A percentile compares a stretch with the other conserved stretches of the same genome.
These are phyloP conservation scores for Posidonia oceanica DNA, from an alignment of 116 monocot genomes.

Conservation along the genomic window DNA sequence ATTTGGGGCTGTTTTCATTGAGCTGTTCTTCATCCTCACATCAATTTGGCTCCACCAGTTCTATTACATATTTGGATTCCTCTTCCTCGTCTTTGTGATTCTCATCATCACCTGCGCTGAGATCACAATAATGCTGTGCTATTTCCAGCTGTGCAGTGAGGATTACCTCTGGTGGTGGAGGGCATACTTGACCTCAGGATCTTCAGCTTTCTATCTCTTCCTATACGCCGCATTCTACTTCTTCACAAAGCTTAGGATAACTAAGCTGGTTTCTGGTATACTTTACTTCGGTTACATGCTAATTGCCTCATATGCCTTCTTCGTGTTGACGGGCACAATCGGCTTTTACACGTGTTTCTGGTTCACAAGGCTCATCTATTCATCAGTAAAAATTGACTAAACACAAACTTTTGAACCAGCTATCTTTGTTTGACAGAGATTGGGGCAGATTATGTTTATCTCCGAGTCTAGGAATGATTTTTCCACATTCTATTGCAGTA, in stretches of 20 bases:
- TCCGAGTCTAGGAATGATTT: no score
- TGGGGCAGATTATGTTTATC: no score
- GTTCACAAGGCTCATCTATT: conserved; percentile 95
- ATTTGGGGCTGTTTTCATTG: conserved; percentile 89
- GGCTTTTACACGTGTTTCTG: conserved; percentile 90
- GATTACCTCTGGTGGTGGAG: conserved; percentile 99
- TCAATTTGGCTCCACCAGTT: conserved; percentile 94
- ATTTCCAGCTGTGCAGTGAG: conserved; percentile 95
- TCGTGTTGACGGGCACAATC: conserved; percentile 81
- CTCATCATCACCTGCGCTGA: conserved; percentile 81
- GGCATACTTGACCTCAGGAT: conserved; percentile 79
- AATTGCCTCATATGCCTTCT: conserved; percentile 82
- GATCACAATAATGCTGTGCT: conserved; percentile 87
- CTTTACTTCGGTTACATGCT: conserved; percentile 98
- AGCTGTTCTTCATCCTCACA: conserved; percentile 91
- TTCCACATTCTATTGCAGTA: no score
- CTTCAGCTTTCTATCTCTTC: conserved; percentile 88
- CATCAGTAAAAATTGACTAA: conserved; percentile 60
- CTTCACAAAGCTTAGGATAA: conserved; percentile 89
- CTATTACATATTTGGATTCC: conserved; percentile 93
- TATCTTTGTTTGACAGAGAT: background rate
- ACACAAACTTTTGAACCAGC: background rate
- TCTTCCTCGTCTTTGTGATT: conserved; percentile 84
- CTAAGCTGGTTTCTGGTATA: conserved; percentile 62
- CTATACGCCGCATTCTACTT: conserved; percentile 85